Percentiles rank a stretch among this genome's conserved stretches.
These are phyloP conservation scores for Coemansia javaensis DNA, from an alignment of 192 early-diverging fungal genomes.

Conservation along the genomic window DNA sequence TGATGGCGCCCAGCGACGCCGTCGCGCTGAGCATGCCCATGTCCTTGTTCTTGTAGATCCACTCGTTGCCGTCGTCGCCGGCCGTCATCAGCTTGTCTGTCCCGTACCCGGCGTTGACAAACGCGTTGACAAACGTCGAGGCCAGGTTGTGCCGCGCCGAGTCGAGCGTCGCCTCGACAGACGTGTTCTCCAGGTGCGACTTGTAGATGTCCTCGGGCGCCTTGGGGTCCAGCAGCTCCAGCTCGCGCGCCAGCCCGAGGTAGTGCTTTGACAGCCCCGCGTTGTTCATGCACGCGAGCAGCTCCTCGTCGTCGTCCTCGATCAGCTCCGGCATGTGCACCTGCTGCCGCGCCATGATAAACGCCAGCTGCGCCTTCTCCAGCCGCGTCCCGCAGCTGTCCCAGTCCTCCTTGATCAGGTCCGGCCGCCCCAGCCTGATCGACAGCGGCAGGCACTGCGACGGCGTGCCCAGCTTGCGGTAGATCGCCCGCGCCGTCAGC, in stretches of 20 bases:
- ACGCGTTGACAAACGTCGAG: conserved; percentile 97
- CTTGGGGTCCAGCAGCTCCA: conserved; percentile 94
- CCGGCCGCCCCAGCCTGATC: conserved; percentile 75
- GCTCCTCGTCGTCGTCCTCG: conserved; percentile 77
- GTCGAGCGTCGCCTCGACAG: conserved; percentile 69
- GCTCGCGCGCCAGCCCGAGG: conserved; percentile 79
- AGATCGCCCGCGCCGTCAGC: conserved; percentile 84
- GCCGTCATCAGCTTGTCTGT: conserved; percentile 81
- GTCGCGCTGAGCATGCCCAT: conserved; percentile 92
- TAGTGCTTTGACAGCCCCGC: conserved; percentile 83
- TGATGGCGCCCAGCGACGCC: conserved; percentile 88
- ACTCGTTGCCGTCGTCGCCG: conserved; percentile 66
- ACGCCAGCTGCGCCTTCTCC: conserved; percentile 94
- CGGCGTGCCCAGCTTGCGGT: conserved; percentile 74
- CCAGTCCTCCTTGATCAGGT: conserved; percentile 83
- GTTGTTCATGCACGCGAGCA: conserved; percentile 88
- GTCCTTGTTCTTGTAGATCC: conserved; percentile 99
- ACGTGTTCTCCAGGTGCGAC: conserved; percentile 85
- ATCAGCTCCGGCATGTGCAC: conserved; percentile 63
- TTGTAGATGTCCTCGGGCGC: conserved; percentile 99
- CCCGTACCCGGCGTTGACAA: conserved; percentile 96
- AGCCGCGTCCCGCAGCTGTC: conserved; percentile 74
- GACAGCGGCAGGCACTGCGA: conserved; percentile 83
- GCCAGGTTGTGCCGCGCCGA: conserved; percentile 95
- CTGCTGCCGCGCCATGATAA: conserved; percentile 86